Evolutionary conservation across 495 filamentous ascomycete genomes (phyloP).

Genomic region (Penicillium nucicola): DNA sequence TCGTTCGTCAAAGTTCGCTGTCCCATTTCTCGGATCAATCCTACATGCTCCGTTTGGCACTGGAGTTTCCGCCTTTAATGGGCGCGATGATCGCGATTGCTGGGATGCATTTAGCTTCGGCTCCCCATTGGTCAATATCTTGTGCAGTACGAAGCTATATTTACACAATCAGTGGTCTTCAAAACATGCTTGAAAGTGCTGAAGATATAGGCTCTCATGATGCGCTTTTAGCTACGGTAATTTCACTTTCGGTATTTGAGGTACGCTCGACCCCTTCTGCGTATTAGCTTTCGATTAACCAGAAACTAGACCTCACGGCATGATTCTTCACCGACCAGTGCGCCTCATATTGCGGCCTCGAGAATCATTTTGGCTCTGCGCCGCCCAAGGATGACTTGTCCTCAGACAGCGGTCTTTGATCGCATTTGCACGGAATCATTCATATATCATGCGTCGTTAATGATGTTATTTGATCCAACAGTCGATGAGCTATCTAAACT

Average conservation of each 20-base stretch:
- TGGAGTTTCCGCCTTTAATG: conserved; percentile 15
- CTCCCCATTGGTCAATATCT: not conserved
- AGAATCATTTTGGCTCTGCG: conserved; percentile 1
- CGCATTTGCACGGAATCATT: conserved; percentile 16
- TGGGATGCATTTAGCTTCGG: conserved; percentile 8
- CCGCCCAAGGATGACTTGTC: not conserved
- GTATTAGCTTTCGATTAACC: not conserved
- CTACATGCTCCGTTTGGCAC: conserved; percentile 8
- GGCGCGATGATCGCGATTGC: conserved; percentile 11
- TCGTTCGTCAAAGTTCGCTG: conserved; percentile 9
- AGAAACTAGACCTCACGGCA: conserved; percentile 1
- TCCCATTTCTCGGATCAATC: conserved; percentile 6
- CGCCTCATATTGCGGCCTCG: conserved; percentile 10
- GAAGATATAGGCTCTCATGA: not conserved
- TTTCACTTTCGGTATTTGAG: conserved; percentile 13
- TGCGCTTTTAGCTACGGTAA: conserved; percentile 7
- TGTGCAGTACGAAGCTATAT: conserved; percentile 8
- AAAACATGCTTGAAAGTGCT: not conserved
- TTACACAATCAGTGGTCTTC: conserved; percentile 1
- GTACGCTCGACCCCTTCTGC: not conserved
- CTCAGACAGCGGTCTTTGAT: conserved; percentile 12
- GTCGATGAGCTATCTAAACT: conserved; percentile 7
- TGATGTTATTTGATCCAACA: conserved; percentile 15
- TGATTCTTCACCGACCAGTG: conserved; percentile 1
- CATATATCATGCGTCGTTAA: conserved; percentile 12